These are phyloP conservation scores for Penicillium sp. DNA, from an alignment of 2,329 filamentous ascomycete species.

Conservation along the genomic window DNA sequence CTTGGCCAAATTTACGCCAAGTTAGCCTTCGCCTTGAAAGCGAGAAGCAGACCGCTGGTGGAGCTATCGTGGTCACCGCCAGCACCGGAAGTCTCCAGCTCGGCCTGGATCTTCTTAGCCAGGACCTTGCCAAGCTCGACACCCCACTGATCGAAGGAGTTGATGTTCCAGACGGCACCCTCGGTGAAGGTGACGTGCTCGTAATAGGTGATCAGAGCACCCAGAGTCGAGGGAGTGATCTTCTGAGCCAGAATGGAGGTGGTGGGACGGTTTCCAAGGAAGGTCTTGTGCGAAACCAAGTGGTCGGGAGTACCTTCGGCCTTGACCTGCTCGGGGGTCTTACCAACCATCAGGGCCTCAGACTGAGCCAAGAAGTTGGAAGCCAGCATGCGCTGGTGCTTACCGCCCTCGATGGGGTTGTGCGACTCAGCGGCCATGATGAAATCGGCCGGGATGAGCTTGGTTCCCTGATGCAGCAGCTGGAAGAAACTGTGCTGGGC, in stretches of 20 bases:
- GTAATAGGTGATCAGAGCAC: constrained; percentile 96
- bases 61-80: constrained; percentile 76
- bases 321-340: constrained; percentile 49
- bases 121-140: constrained; percentile 96
- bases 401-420: constrained; percentile 88
- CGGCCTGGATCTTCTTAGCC: constrained; percentile 83
- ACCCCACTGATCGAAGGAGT: constrained; percentile 99
- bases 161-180: constrained; percentile 98
- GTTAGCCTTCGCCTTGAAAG: constrained; percentile 77
- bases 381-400: constrained; percentile 73
- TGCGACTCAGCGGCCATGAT: constrained; percentile 94
- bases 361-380: constrained; percentile 53
- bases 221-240: constrained; percentile 91
- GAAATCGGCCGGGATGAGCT: constrained; percentile 97
- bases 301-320: constrained; percentile 48
- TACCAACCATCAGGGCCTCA: constrained; percentile 55
- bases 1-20: constrained; percentile 32
- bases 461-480: constrained; percentile 97
- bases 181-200: constrained; percentile 98
- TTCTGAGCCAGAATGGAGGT: constrained; percentile 90
- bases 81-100: constrained; percentile 74
- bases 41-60: constrained; percentile 83
- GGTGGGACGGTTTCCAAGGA: constrained; percentile 94
- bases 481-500: constrained; percentile 99
- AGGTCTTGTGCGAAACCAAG: constrained; percentile 96